Base-by-base conservation (phyloP, 169 alveolate species). In the Plasmodium yoelii region DNA sequence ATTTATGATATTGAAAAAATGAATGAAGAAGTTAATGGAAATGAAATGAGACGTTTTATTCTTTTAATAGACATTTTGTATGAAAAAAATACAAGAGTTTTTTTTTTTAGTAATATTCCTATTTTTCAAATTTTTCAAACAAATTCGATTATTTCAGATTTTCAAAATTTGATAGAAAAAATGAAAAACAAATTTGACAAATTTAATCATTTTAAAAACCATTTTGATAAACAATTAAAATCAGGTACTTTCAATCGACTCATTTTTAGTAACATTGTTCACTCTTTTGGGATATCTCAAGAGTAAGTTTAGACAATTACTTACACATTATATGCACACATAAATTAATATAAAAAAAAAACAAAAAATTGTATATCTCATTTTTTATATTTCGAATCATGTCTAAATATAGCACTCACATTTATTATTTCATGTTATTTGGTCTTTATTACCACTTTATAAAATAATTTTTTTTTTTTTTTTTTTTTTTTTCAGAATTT, bases 11-110 rank as follows among this genome's bases (percentile, higher is more conserved):
- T 80, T 51, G 71, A 64, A 65, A 64, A 80, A 65, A 80, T 80
- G 90, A 80, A 65, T 80, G 90, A 80, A 80, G 90, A 80, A 28
- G 65, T 22, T n/a, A 80, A 65, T 10, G 90, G 90, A 53, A 80
- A 80, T 57, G 90, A 80, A 67, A 63, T 80, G 80, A 39, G 90
- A 65, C 47, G 90, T 34, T 80, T 59, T 65, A 80, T 80, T 26
- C 67, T 80, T 47, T 69, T 80, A 53, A 80, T 80, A 65, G 90
- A 80, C 47, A 80, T 80, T 19, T 70, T 80, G 44, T 80, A 80
- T 70, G 90, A 80, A 80, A 80, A 80, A 55, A 80, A 80, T 59
- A 80, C 90, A 51, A 64, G 57, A 80, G 90, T 80, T 39, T 80
- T 65, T 18, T 80, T 80, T 59, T 80, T 65, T 46, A 80, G 90